Conservation (phyloP, 176 grass and related monocot species). For the Eremochloa ophiuroides region DNA sequence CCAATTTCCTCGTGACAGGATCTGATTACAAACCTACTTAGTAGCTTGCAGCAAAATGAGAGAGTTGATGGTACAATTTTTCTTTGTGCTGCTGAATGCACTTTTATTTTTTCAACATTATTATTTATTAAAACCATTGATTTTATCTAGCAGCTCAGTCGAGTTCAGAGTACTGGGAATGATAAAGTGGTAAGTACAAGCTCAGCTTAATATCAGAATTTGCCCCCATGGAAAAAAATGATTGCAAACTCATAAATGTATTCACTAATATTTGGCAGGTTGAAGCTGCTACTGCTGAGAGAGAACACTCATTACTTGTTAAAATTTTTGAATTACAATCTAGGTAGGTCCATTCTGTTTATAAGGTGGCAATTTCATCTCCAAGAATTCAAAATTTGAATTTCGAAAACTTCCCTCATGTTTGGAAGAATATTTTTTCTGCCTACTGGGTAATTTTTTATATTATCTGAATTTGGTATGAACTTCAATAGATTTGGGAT, state of each 20-base stretch:
- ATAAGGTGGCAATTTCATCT: neutral
- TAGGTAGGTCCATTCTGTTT: constrained; percentile 49
- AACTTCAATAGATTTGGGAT: neutral
- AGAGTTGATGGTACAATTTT: no score
- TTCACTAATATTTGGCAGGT: no score
- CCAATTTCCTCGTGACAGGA: no score
- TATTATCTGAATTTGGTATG: neutral
- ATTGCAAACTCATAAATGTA: no score
- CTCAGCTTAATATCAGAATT: neutral
- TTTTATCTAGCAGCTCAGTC: constrained; percentile 43
- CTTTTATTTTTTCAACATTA: no score
- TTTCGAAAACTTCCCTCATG: neutral
- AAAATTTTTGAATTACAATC: constrained; percentile 87
- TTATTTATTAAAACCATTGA: constrained; percentile 13
- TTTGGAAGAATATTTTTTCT: neutral
- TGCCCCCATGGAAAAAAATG: neutral
- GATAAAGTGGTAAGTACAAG: constrained; percentile 41
- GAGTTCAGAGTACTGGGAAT: constrained; percentile 25
- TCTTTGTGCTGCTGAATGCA: no score
- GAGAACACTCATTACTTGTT: no score
- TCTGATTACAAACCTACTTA: no score
- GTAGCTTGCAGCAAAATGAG: no score
- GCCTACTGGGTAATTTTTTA: neutral
- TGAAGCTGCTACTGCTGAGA: no score
- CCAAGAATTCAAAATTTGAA: neutral